Base-by-base conservation (phyloP, 1,284 basidiomycete species). In the Fomes fomentarius region DNA sequence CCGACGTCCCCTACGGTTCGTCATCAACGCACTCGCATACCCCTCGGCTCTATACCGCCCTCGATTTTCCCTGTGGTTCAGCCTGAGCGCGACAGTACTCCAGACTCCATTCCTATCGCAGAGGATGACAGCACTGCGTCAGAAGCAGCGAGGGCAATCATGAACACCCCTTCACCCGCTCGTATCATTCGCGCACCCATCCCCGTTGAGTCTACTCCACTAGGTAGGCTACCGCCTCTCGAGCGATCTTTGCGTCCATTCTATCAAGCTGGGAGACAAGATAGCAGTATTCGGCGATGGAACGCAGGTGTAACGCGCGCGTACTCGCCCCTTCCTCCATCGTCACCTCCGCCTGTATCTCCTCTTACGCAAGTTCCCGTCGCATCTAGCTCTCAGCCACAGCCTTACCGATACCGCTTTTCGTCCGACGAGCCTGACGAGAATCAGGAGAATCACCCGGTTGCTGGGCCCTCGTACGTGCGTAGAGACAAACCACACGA, bases 51-150 rank as follows among this genome's bases (percentile, higher is more conserved):
- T 9, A 12, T 48, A 21, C 37, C 47, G 17, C 37, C 47, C 6
- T 28, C 47, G 5, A 19, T 25, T 4, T 40, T 49, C 22, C 47
- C 52, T 8, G 35, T 41, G 10, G 43, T 21, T 1, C 43, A 44
- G n/a, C 56, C 50, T 1, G 37, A 53, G 17, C 56, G 56, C 4
- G 45, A 46, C 14, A 37, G 10, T 33, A 58, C 59, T 0, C 59
- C 59, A 1, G 51, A 56, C 11, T 56, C 53, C 1, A 42, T 61
- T 12, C 59, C 59, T 4, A 37, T 61, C 2, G 59, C 59, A 2
- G 59, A 61, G 2, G 59, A 61, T 7, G 59, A 57, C 26, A 57
- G 59, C 38, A 58, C 59, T 8, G 34, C 53, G 4, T 61, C 59
- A 15, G 59, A 61, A n/a, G 56, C 53, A 4, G 48, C 46, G 15